Conservation (phyloP, 306 rosid genomes). For the Betula pendula region DNA sequence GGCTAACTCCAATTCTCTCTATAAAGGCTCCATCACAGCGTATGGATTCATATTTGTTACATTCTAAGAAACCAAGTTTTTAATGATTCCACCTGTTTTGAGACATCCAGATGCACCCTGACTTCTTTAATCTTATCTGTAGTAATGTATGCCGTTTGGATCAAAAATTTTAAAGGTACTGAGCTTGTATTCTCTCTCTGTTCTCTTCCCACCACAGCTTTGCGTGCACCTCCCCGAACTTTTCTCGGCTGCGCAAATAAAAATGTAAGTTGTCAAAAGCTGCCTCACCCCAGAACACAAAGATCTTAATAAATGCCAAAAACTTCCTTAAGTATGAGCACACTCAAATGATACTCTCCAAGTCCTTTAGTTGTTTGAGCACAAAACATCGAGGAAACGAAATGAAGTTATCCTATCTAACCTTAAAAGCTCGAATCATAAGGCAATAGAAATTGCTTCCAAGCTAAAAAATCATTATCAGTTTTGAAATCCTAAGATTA, state of each 20-base stretch:
- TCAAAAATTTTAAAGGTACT: constrained; percentile 61
- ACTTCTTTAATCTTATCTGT: constrained; percentile 22
- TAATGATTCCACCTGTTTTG: constrained; percentile 25
- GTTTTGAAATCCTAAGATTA: no score
- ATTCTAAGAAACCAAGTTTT: constrained; percentile 30
- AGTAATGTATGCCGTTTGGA: constrained; percentile 13
- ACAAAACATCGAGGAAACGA: no score
- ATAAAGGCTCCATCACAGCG: no score
- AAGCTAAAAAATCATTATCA: not conserved
- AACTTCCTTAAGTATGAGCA: no score
- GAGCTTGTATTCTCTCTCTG: constrained; percentile 79
- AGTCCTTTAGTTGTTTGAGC: no score
- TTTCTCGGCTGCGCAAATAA: constrained; percentile 66
- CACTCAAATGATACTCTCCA: no score
- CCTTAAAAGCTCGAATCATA: no score
- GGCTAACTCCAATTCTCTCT: not conserved
- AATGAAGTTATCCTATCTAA: no score
- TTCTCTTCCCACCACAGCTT: constrained; percentile 93
- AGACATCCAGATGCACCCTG: constrained; percentile 23
- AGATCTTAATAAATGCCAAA: not conserved
- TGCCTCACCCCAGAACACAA: not conserved
- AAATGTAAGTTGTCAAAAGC: constrained; percentile 10
- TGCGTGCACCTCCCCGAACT: constrained; percentile 72
- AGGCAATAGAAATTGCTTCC: no score
- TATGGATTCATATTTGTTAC: no score